Percentiles rank a stretch among this genome's conserved stretches.
phyloP scores from a whole-genome alignment of 352 stramenopile species.

The Aphanomyces cochlioides region DNA sequence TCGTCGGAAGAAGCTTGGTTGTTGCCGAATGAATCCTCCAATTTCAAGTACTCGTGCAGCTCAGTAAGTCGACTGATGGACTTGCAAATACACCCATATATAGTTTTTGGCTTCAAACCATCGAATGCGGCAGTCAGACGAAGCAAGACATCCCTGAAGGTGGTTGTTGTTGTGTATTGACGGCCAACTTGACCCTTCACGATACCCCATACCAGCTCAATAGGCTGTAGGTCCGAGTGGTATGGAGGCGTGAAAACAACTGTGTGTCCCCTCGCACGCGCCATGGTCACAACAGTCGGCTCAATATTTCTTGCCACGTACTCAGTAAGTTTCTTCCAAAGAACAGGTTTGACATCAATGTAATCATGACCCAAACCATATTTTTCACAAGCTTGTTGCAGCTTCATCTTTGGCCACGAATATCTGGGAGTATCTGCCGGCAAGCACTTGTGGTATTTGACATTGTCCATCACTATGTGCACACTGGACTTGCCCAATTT shows the following conservation, averaged over 20 bases:
- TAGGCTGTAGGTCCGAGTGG: conserved; percentile 34
- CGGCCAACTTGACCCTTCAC: conserved; percentile 29
- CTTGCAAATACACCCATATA: not conserved
- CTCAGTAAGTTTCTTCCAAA: conserved; percentile 19
- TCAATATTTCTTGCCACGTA: conserved; percentile 28
- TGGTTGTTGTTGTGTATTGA: conserved; percentile 1
- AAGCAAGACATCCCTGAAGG: not conserved
- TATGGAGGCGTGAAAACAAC: conserved; percentile 34
- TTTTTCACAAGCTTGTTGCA: conserved; percentile 13
- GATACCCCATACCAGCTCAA: conserved; percentile 31
- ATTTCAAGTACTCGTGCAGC: no score
- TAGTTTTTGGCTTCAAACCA: not conserved
- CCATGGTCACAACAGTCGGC: conserved; percentile 21
- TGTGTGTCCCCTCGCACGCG: conserved; percentile 18
- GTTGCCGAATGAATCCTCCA: no score
- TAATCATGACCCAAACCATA: not conserved
- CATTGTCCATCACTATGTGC: conserved; percentile 31
- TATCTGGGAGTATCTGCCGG: conserved; percentile 20
- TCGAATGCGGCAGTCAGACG: not conserved
- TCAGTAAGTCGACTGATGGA: no score
- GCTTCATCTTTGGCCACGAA: not conserved
- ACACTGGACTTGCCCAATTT: not conserved
- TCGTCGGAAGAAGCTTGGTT: no score
- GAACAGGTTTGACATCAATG: not conserved
- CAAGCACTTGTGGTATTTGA: conserved; percentile 22